Percentiles rank a stretch among this genome's conserved stretches.
These are phyloP conservation scores for Yarrowia deformans DNA, from an alignment of 805 yeast genomes.

Conservation along the genomic window DNA sequence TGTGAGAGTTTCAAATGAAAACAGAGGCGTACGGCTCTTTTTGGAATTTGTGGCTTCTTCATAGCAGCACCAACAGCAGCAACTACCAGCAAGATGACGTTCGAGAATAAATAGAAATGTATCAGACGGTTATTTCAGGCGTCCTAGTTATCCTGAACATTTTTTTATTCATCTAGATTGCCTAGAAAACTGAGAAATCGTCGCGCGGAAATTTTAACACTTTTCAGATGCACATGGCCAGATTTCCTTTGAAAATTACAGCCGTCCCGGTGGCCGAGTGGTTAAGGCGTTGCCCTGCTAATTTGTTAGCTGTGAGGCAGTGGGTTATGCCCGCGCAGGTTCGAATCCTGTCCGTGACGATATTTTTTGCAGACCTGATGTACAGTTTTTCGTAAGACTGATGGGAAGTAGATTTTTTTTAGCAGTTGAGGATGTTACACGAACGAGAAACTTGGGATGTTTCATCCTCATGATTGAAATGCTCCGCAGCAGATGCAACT, in stretches of 20 bases:
- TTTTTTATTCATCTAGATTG: no score
- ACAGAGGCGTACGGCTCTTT: background rate
- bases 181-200: background rate
- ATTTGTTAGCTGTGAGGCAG: slow-evolving; percentile 58
- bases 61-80: background rate
- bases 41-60: background rate
- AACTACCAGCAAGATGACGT: background rate
- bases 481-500: no score
- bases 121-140: no score
- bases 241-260: background rate
- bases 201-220: background rate
- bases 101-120: background rate
- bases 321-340: slow-evolving; percentile 97
- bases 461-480: no score
- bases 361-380: slow-evolving; percentile 53
- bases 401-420: background rate
- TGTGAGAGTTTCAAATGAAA: no score
- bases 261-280: slow-evolving; percentile 85
- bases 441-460: no score
- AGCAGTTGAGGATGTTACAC: background rate
- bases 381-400: background rate
- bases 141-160: no score
- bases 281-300: slow-evolving; percentile 95
- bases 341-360: slow-evolving; percentile 99
- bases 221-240: background rate